These are phyloP conservation scores for Eutrema japonicum DNA, from an alignment of 345 rosid genomes.

Conservation along the genomic window DNA sequence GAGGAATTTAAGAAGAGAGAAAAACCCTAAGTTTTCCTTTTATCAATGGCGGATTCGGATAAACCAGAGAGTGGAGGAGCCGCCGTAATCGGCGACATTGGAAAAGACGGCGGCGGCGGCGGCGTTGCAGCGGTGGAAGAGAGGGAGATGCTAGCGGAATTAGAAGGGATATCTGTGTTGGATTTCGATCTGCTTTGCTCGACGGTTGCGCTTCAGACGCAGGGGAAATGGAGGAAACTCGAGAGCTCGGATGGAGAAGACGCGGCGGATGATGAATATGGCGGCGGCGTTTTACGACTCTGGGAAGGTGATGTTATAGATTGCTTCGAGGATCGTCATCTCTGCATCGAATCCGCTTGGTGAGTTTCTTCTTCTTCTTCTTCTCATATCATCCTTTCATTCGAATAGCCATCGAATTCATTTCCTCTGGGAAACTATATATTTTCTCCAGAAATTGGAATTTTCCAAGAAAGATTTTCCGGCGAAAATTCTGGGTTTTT, in stretches of 20 bases:
- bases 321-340: constrained; percentile 75
- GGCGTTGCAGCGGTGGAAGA: constrained; percentile 26
- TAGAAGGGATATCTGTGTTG: constrained; percentile 69
- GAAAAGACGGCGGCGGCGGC: constrained; percentile 8
- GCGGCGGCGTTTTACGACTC: constrained; percentile 80
- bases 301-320: constrained; percentile 94
- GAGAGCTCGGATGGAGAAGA: constrained; percentile 45
- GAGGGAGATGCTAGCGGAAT: constrained; percentile 48
- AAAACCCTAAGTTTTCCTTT: constrained; percentile 27
- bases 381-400: background rate
- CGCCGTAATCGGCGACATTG: constrained; percentile 10
- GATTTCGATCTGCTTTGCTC: constrained; percentile 93
- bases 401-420: background rate
- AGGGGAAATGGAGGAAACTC: constrained; percentile 74
- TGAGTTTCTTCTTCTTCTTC: constrained; percentile 42
- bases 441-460: background rate
- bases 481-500: constrained; percentile 2
- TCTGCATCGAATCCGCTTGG: constrained; percentile 84
- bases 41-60: constrained; percentile 56
- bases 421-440: background rate
- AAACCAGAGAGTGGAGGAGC: constrained; percentile 42
- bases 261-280: constrained; percentile 47
- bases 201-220: constrained; percentile 87
- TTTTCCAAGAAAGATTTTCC: background rate
- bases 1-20: background rate